Evolutionary conservation across 75 land plant species (phyloP), one percentile per base, ranked within the genome.

Genomic region (Selaginella tamariscina): DNA sequence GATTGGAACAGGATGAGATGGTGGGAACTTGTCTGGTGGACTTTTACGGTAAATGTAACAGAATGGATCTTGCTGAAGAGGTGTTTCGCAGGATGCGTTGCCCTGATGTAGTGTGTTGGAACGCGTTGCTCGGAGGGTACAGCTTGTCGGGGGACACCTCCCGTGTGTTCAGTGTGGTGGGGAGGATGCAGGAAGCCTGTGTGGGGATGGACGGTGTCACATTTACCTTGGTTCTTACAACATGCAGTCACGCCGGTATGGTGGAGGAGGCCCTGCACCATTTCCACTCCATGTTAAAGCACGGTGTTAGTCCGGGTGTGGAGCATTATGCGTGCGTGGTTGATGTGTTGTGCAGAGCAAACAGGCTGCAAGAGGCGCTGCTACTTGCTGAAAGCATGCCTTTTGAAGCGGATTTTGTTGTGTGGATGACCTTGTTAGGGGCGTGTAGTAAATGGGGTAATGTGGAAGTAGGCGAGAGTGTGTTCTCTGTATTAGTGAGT

Each of bases 41-140:
- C 49, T 79, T 85, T 82, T 82, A 76, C 54, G 71, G 78, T 0
- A 85, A 85, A 32, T 82, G 84, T 77, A 84, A 84, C 30, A 70
- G 56, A 1, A 1, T 77, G 0, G 78, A 74, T 29, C 72, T 77
- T 18, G 79, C 82, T 0, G 55, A 30, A n/a, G 23, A 44, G 32
- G 66, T 81, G 33, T 84, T 84, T 71, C 65, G 71, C 31, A 32
- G 27, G 0, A 73, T 76, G 77, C 18, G 21, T 23, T 63, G 69
- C 21, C 70, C 66, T 44, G 84, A 85, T 73, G 80, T 82, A 28
- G 70, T 66, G 56, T 59, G 75, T 44, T 85, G 84, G 64, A 82
- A 79, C 65, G 64, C 87, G 15, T 77, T 82, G 82, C 75, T 85
- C 49, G 33, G 27, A 0, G 84, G 82, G n/a, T 74, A 72, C 56